A percentile compares a stretch with the other conserved stretches of the same genome.
Evolutionary conservation across 345 rosid genomes (phyloP).

Genomic region (Dovyalis caffra): DNA sequence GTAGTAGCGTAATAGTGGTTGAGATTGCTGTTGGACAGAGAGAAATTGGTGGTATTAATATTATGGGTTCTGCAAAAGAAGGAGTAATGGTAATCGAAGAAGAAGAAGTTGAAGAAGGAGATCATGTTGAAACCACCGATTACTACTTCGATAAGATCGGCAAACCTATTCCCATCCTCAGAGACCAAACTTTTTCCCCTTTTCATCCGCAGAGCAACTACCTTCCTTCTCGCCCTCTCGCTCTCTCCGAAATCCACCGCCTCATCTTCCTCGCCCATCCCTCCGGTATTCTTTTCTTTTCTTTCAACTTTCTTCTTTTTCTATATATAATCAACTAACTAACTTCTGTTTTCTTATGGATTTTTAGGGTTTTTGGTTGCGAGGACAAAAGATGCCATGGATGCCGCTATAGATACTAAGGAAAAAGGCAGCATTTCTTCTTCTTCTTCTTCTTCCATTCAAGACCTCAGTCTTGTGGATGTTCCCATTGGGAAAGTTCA

Average conservation of each 20-base stretch:
- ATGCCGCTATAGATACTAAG: constrained; percentile 51
- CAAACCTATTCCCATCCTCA: constrained; percentile 49
- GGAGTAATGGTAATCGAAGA: constrained; percentile 29
- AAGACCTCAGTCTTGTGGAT: constrained; percentile 59
- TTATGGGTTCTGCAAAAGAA: neutral
- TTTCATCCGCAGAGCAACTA: constrained; percentile 44
- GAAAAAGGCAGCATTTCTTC: constrained; percentile 22
- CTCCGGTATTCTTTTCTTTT: constrained; percentile 38
- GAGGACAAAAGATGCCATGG: constrained; percentile 67
- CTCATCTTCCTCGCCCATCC: constrained; percentile 70
- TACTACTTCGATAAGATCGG: constrained; percentile 76
- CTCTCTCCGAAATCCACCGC: constrained; percentile 52
- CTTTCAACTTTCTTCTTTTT: neutral
- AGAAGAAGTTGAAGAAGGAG: constrained; percentile 63
- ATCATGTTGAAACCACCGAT: constrained; percentile 45
- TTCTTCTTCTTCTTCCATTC: constrained; percentile 32
- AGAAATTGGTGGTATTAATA: no score
- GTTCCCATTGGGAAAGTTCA: constrained; percentile 53
- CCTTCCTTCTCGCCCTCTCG: constrained; percentile 68
- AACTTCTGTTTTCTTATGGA: neutral
- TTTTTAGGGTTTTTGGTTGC: constrained; percentile 79
- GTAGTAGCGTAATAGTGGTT: no score
- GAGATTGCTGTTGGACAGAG: no score
- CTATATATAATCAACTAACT: neutral
- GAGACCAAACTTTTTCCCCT: constrained; percentile 19